These are phyloP conservation scores for Paramecium tetraurelia DNA, from an alignment of 73 alveolate genomes.

Conservation along the genomic window DNA sequence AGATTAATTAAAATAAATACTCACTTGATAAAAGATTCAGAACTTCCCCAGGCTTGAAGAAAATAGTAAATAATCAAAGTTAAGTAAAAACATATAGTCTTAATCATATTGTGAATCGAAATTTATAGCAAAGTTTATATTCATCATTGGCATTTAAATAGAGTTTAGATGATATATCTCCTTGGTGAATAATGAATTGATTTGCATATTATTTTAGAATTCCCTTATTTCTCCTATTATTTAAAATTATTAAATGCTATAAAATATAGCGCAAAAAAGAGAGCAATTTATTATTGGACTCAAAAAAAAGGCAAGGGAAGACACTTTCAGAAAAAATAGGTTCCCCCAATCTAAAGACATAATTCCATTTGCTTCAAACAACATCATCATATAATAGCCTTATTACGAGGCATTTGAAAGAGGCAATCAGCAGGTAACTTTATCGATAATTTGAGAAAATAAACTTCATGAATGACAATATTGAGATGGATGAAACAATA, in stretches of 20 bases:
- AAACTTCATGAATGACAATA: not conserved
- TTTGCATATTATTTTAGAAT: not conserved
- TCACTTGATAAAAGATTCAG: not conserved
- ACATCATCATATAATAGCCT: not conserved
- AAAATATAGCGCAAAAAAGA: not conserved
- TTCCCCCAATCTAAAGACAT: not conserved
- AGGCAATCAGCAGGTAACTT: not conserved
- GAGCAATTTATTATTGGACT: not conserved
- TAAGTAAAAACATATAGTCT: not conserved
- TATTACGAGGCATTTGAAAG: not conserved
- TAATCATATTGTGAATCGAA: not conserved
- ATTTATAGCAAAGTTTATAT: not conserved
- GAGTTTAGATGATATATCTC: slow-evolving; percentile 4
- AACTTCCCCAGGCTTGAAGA: slow-evolving; percentile 20
- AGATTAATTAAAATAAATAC: not conserved
- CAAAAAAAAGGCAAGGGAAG: not conserved
- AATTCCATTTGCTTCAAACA: not conserved
- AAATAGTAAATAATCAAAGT: not conserved
- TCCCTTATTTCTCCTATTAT: not conserved
- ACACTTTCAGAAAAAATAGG: not conserved
- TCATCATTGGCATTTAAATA: not conserved
- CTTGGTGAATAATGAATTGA: not conserved
- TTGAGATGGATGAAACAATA: not conserved
- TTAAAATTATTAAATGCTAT: not conserved
- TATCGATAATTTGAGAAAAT: not conserved